Percentiles rank a stretch among this genome's conserved stretches.
phyloP scores from a whole-genome alignment of 495 filamentous ascomycete species.

The Amorphotheca resinae region DNA sequence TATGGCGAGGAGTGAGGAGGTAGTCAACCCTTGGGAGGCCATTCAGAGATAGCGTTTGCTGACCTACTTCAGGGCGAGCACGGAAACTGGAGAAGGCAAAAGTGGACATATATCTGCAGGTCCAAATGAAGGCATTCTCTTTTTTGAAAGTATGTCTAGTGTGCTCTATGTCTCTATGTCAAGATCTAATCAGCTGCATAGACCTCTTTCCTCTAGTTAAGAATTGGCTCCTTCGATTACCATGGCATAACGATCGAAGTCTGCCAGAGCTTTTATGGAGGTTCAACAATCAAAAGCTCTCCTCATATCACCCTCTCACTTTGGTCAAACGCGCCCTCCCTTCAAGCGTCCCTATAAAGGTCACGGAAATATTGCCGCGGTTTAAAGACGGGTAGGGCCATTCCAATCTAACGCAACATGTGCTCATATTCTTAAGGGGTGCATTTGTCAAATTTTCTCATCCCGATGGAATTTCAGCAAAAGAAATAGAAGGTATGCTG shows the following conservation, averaged over 20 bases:
- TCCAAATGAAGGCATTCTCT: slow-evolving; percentile 68
- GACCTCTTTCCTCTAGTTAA: slow-evolving; percentile 76
- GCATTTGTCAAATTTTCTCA: slow-evolving; percentile 83
- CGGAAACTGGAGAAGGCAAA: slow-evolving; percentile 38
- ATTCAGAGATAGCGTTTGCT: not conserved
- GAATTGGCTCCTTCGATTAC: slow-evolving; percentile 48
- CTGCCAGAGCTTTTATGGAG: slow-evolving; percentile 49
- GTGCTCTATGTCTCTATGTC: no score
- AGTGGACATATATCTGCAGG: slow-evolving; percentile 64
- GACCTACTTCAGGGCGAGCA: slow-evolving; percentile 25
- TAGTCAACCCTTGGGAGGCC: not conserved
- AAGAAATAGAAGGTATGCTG: slow-evolving; percentile 44
- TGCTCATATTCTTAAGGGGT: slow-evolving; percentile 30
- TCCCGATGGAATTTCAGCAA: slow-evolving; percentile 33
- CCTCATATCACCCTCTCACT: slow-evolving; percentile 49
- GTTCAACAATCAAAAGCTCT: slow-evolving; percentile 44
- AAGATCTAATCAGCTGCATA: slow-evolving; percentile 28
- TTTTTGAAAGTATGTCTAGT: slow-evolving; percentile 64
- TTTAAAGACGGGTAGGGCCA: slow-evolving; percentile 57
- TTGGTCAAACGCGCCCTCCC: slow-evolving; percentile 54
- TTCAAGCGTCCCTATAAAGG: slow-evolving; percentile 40
- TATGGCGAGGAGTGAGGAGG: slow-evolving; percentile 1
- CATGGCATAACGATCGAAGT: slow-evolving; percentile 41
- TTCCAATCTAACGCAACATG: not conserved
- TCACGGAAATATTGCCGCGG: slow-evolving; percentile 69